Evolutionary conservation across 345 rosid genomes (phyloP).

Genomic region (Eutrema yunnanense): DNA sequence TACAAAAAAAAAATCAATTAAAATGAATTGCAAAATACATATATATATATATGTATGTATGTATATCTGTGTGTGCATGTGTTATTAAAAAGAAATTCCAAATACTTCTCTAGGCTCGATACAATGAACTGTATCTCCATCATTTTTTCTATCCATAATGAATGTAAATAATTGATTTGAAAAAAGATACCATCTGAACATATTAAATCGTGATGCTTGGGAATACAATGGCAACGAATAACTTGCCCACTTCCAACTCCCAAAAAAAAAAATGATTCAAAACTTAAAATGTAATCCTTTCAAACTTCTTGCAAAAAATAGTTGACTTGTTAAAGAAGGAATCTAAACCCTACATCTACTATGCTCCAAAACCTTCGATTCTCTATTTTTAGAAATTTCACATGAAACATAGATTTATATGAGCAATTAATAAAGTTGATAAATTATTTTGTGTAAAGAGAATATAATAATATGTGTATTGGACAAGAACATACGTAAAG

Average conservation of each 20-base stretch:
- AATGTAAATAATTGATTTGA: not conserved
- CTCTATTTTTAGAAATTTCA: constrained; percentile 27
- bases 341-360: constrained; percentile 22
- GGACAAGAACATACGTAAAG: constrained; percentile 22
- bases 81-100: not conserved
- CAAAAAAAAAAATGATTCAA: not conserved
- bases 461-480: constrained; percentile 16
- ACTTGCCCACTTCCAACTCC: not conserved
- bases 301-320: constrained; percentile 6
- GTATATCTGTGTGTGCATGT: not conserved
- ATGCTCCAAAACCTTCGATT: constrained; percentile 24
- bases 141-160: not conserved
- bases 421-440: constrained; percentile 1
- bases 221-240: constrained; percentile 14
- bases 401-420: constrained; percentile 3
- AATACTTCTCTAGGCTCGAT: not conserved
- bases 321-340: constrained; percentile 19
- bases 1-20: not conserved
- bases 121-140: not conserved
- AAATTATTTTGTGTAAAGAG: constrained; percentile 6
- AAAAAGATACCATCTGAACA: not conserved
- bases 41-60: not conserved
- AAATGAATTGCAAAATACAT: not conserved
- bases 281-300: not conserved
- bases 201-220: constrained; percentile 15